Percentiles rank a stretch among this genome's conserved stretches.
These are phyloP conservation scores for Penicillium sp. DNA, from an alignment of 2,329 filamentous ascomycete species.

Conservation along the genomic window DNA sequence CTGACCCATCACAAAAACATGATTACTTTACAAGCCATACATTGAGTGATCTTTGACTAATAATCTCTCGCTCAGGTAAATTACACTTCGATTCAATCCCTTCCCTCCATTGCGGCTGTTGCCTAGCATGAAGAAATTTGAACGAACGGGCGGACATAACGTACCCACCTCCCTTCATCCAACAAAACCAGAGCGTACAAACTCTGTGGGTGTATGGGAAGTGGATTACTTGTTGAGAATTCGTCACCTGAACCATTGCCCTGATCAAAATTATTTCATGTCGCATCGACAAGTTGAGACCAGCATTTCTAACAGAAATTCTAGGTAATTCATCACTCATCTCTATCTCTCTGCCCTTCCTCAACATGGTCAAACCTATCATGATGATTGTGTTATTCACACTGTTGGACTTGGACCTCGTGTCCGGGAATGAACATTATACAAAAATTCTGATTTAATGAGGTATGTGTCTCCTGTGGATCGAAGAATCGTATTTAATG, in stretches of 20 bases:
- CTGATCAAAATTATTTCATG: slow-evolving; percentile 18
- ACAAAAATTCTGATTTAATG: slow-evolving; percentile 73
- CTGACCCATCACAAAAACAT: slow-evolving; percentile 46
- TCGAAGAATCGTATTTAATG: slow-evolving; percentile 7
- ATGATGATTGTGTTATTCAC: slow-evolving; percentile 69
- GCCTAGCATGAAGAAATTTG: slow-evolving; percentile 59
- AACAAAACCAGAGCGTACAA: slow-evolving; percentile 61
- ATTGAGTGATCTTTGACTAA: slow-evolving; percentile 31
- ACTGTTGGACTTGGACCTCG: slow-evolving; percentile 63
- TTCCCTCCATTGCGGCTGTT: slow-evolving; percentile 19
- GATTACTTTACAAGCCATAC: slow-evolving; percentile 19
- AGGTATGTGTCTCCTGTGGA: slow-evolving; percentile 44
- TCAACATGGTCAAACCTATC: slow-evolving; percentile 41
- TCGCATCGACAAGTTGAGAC: slow-evolving; percentile 11
- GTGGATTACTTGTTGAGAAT: slow-evolving; percentile 65
- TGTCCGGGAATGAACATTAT: slow-evolving; percentile 59
- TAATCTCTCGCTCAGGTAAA: slow-evolving; percentile 34
- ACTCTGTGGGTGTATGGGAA: slow-evolving; percentile 56
- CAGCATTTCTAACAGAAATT: slow-evolving; percentile 21
- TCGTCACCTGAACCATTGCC: slow-evolving; percentile 59
- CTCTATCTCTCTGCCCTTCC: slow-evolving; percentile 14
- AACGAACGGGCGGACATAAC: slow-evolving; percentile 70
- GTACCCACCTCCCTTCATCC: slow-evolving; percentile 52
- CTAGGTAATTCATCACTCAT: slow-evolving; percentile 28
- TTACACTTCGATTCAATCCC: slow-evolving; percentile 14